Base-by-base conservation (phyloP, 208 protist species). In the Leishmania tarentolae region DNA sequence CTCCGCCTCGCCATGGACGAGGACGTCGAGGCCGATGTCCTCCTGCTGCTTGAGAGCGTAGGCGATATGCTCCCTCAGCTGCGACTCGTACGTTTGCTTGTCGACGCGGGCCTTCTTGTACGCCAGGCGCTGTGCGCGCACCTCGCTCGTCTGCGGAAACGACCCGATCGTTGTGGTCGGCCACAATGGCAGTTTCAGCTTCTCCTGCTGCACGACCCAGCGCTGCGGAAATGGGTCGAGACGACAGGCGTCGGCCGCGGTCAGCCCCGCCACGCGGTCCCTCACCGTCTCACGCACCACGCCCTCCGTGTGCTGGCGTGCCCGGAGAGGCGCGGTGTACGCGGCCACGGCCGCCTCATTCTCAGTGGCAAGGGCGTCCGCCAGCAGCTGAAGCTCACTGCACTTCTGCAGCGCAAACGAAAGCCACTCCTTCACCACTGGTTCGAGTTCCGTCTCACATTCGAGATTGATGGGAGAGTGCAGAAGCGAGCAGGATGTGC, bases 141-240 rank as follows among this genome's bases (percentile, higher is more conserved):
- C 89, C 70, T 95, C 88, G 40, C 84, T 61, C 50, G 96, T 98
- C 84, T 98, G 96, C 78, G 96, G 96, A 72, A 98, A 97, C 56
- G 92, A 96, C 68, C 96, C 96, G 83, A 98, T 98, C 3, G 94
- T 98, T 7, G 96, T 98, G 35, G 96, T 98, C 59, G 95, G 95
- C 80, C 94, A 97, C 5, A 84, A 40, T 8, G 93, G 93, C 35
- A 97, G 80, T 31, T 90, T 78, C 28, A 92, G 56, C 56, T 85
- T 68, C 63, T 92, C 81, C 28, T 88, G 89, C 61, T 94, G 88
- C 53, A 84, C 40, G 35, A 76, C 76, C 61, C 83, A 81, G 81
- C 94, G 91, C 57, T 90, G 50, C 24, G 76, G 77, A 78, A 79
- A 94, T 53, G 78, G 71, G n/a, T 82, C 79, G 17, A 73, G 19